These are phyloP conservation scores for Suillus americanus DNA, from an alignment of 768 basidiomycete species.

Conservation along the genomic window DNA sequence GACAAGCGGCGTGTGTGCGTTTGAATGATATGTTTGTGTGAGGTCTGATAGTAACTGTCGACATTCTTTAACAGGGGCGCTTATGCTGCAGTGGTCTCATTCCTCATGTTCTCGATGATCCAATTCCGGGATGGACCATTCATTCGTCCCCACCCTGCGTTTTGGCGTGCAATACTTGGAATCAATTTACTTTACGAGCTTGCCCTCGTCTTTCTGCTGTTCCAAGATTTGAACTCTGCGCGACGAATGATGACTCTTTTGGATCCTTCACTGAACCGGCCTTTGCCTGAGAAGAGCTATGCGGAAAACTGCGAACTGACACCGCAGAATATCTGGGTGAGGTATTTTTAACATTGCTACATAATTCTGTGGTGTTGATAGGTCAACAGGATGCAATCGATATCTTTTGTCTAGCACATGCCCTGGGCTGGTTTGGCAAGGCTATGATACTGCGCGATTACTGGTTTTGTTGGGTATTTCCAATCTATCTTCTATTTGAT, in stretches of 20 bases:
- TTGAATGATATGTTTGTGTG: neutral
- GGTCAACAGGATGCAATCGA: constrained; percentile 68
- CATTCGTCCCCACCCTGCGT: constrained; percentile 83
- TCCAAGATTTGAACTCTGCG: constrained; percentile 80
- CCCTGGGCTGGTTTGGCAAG: constrained; percentile 90
- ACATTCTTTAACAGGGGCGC: constrained; percentile 51
- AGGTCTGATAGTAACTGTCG: neutral
- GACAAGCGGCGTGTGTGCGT: constrained; percentile 82
- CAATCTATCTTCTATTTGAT: constrained; percentile 7
- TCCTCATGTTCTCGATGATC: constrained; percentile 80
- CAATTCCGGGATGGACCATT: constrained; percentile 92
- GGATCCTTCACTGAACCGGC: constrained; percentile 68
- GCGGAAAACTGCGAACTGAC: constrained; percentile 78
- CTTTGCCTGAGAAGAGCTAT: constrained; percentile 83
- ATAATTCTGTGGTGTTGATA: neutral
- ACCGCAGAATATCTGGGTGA: constrained; percentile 64
- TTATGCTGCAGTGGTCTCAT: constrained; percentile 72
- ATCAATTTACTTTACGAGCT: constrained; percentile 84
- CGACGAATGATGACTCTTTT: constrained; percentile 75
- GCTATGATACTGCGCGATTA: constrained; percentile 88
- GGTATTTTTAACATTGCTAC: constrained; percentile 12
- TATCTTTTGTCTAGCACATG: constrained; percentile 84
- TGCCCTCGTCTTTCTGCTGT: constrained; percentile 79
- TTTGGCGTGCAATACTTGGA: constrained; percentile 80
- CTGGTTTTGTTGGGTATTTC: constrained; percentile 88